Conservation (phyloP, 1,284 basidiomycete species). For the Irpex sp. region DNA sequence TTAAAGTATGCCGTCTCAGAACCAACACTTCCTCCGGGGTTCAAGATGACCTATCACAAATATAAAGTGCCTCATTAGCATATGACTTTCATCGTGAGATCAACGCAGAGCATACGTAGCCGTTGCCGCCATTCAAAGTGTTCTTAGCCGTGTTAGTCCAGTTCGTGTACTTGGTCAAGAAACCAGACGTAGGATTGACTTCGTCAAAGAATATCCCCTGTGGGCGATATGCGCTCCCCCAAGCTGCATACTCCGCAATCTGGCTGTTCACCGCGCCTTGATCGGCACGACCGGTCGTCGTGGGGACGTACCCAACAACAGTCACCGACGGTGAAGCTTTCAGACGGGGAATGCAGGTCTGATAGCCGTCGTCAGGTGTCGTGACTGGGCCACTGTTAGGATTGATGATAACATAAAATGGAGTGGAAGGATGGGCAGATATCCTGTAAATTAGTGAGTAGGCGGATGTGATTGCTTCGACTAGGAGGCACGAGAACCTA, state of each 20-base stretch:
- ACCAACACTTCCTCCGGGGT: constrained; percentile 18
- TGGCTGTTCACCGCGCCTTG: constrained; percentile 19
- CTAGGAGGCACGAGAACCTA: neutral
- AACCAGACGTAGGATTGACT: constrained; percentile 10
- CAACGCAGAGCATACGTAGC: neutral
- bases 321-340: constrained; percentile 19
- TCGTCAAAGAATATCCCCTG: constrained; percentile 36
- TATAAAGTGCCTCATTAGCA: neutral
- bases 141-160: constrained; percentile 6
- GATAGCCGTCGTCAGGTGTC: constrained; percentile 20
- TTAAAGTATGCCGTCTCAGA: constrained; percentile 16
- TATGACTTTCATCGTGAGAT: neutral
- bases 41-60: constrained; percentile 17
- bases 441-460: neutral
- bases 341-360: constrained; percentile 25
- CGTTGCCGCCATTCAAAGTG: constrained; percentile 3
- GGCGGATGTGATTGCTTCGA: neutral
- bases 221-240: constrained; percentile 23
- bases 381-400: constrained; percentile 30
- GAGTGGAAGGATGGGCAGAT: constrained; percentile 7
- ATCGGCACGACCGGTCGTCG: constrained; percentile 18
- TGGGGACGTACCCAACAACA: constrained; percentile 31
- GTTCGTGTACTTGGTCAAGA: constrained; percentile 12
- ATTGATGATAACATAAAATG: constrained; percentile 28
- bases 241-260: constrained; percentile 28